A percentile compares a stretch with the other conserved stretches of the same genome.
These are phyloP conservation scores for Sporobolus alterniflorus DNA, from an alignment of 202 grass and related monocot genomes.

Conservation along the genomic window DNA sequence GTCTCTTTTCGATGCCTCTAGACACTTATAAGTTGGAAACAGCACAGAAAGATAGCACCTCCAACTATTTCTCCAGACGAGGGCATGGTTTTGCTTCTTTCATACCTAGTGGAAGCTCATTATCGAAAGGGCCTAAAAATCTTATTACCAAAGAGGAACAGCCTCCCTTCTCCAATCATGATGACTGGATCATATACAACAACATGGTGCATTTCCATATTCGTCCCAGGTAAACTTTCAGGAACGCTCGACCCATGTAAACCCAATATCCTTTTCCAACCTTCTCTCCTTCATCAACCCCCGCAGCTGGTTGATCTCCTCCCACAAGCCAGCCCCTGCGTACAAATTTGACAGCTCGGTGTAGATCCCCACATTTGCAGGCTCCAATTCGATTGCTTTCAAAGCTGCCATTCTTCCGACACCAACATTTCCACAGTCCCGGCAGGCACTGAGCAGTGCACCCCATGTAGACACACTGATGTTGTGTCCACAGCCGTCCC, in stretches of 20 bases:
- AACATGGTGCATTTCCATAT: neutral
- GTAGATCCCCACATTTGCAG: constrained; percentile 52
- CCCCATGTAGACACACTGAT: constrained; percentile 54
- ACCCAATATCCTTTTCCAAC: constrained; percentile 62
- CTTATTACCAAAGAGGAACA: neutral
- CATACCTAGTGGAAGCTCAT: neutral
- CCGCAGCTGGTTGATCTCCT: constrained; percentile 54
- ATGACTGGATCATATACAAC: neutral
- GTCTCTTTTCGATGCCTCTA: neutral
- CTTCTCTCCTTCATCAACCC: constrained; percentile 51
- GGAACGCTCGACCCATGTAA: constrained; percentile 49
- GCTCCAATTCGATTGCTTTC: constrained; percentile 64
- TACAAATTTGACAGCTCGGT: constrained; percentile 68
- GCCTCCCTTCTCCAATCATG: neutral
- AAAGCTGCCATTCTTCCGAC: constrained; percentile 60
- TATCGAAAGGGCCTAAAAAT: neutral
- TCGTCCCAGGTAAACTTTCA: constrained; percentile 5
- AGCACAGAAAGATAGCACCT: neutral
- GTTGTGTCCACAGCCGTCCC: constrained; percentile 12
- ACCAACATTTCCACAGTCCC: constrained; percentile 37
- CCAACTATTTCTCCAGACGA: neutral
- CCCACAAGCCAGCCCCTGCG: constrained; percentile 62
- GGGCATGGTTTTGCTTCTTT: neutral
- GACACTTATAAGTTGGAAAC: neutral
- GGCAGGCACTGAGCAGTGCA: constrained; percentile 59